Evolutionary conservation across 305 asterid genomes (phyloP), one percentile per base, ranked within the genome.

Genomic region (Ajuga reptans): DNA sequence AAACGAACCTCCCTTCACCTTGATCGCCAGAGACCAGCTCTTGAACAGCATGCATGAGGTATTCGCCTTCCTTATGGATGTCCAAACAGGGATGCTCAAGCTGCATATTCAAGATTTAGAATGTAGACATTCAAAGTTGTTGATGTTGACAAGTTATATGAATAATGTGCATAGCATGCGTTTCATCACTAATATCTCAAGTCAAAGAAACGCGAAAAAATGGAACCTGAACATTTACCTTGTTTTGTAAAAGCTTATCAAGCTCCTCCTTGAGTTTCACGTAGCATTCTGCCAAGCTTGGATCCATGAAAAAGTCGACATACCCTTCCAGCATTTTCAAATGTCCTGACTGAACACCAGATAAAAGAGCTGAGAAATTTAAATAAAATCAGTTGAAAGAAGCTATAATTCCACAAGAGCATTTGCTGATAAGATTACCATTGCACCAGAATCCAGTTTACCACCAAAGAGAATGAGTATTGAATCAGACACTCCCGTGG

Each of bases 401-500:
- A 53, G 46, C 62, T 16, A 62, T 24, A 31, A 24, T 51, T n/a
- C 46, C 31, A 66, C 12, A 51, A 62, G 53, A 72, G 70, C 63
- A 58, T 49, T 68, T 46, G 67, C 46, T 37, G 56, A 17, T 58
- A 57, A 71, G 70, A 12, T 70, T 93, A 93, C 99, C 97, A 24
- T 72, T 54, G 85, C 72, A 54, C 96, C 95, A 60, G 71, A 21
- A 74, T 61, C 82, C 36, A 93, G 85, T 73, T 77, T 70, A 78
- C 99, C 96, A 72, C 99, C 99, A 77, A 93, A 93, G 46, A 93
- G 94, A 80, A 93, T 89, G 86, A 93, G 83, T 77, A 87, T 84
- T 15, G 99, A 93, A 89, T 93, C 99, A 47, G 99, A 89, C 73
- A 93, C 95, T 75, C 99, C 99, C 72, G 99, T 89, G 4, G 97